A percentile compares a stretch with the other conserved stretches of the same genome.
These are phyloP conservation scores for Tolypocladium tundrense DNA, from an alignment of 2,329 filamentous ascomycete species.

Conservation along the genomic window DNA sequence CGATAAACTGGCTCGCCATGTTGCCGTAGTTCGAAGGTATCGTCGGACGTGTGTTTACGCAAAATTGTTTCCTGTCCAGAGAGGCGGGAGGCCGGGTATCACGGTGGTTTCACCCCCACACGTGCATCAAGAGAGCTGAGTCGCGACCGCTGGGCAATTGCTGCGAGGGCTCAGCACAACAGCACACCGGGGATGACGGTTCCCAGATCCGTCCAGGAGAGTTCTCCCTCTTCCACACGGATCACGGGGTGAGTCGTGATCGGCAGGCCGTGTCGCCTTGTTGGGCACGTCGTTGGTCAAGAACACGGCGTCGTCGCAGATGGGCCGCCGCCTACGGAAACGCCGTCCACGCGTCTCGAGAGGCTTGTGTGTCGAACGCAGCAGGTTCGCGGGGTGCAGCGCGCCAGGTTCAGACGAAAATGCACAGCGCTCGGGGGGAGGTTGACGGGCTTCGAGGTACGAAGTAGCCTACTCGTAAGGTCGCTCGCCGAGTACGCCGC, in stretches of 20 bases:
- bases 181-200: neutral
- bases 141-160: neutral
- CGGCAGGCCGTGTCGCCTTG: neutral
- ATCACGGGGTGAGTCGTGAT: neutral
- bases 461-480: neutral
- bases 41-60: neutral
- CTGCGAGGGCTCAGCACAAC: neutral
- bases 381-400: neutral
- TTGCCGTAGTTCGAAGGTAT: neutral
- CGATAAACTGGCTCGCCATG: conserved; percentile 58
- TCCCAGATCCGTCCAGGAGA: neutral
- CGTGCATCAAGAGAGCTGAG: neutral
- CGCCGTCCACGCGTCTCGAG: neutral
- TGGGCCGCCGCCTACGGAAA: neutral
- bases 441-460: neutral
- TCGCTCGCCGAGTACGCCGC: neutral
- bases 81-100: neutral
- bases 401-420: neutral
- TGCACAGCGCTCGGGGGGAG: neutral
- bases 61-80: neutral
- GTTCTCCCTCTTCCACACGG: no score
- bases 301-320: neutral
- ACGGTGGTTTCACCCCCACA: neutral
- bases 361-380: neutral
- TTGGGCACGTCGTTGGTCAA: neutral